Conservation (phyloP, 345 rosid genomes). For the Trapa bicornis region DNA sequence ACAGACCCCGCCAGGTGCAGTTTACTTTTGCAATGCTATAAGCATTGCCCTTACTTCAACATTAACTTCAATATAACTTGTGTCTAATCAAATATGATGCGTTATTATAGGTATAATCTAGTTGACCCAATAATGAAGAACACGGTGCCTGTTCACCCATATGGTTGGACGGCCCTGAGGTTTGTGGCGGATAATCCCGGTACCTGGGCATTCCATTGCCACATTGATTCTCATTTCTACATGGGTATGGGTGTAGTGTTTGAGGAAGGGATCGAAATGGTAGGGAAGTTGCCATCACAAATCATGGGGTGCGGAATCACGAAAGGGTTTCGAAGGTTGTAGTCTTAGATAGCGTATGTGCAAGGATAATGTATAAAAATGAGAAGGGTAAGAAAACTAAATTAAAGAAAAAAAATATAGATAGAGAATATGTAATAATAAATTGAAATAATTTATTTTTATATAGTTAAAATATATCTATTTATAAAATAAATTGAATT, state of each 20-base stretch:
- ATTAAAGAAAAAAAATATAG: no score
- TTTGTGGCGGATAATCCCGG: constrained; percentile 59
- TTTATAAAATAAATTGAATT: no score
- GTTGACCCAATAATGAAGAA: constrained; percentile 64
- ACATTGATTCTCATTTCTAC: constrained; percentile 53
- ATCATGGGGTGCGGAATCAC: constrained; percentile 52
- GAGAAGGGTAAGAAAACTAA: no score
- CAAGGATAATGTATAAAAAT: no score
- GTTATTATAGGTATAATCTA: constrained; percentile 31
- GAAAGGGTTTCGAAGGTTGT: not conserved
- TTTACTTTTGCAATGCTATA: no score
- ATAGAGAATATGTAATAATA: no score
- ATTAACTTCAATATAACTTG: no score
- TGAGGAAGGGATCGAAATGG: constrained; percentile 37
- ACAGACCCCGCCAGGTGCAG: constrained; percentile 22
- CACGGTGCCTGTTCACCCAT: constrained; percentile 60
- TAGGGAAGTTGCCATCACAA: constrained; percentile 40
- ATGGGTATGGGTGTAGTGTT: constrained; percentile 69
- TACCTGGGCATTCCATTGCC: constrained; percentile 66
- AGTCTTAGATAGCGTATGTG: not conserved
- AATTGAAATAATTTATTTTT: no score
- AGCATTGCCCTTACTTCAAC: no score
- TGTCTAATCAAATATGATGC: not conserved
- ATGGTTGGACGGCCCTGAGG: constrained; percentile 63
- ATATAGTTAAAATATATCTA: no score